Evolutionary conservation across 257 asterid genomes (phyloP).

Genomic region (Craterostigma plantagineum): DNA sequence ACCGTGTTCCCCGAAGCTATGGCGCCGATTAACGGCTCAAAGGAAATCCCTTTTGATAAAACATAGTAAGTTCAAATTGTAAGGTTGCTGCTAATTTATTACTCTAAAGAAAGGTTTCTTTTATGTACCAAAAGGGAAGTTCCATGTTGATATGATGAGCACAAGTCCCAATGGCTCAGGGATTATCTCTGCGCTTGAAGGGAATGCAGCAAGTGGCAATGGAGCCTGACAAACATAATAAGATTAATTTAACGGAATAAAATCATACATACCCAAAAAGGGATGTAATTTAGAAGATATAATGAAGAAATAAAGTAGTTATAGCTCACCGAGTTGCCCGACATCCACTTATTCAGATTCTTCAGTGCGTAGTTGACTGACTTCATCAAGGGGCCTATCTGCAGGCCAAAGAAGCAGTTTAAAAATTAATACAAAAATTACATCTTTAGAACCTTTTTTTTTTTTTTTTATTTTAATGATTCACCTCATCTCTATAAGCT

Average conservation of each 20-base stretch:
- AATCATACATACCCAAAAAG: too few relatives aligned
- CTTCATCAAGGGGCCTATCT: slow-evolving; percentile 58
- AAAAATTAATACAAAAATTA: not conserved
- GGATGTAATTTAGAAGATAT: not conserved
- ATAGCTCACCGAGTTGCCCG: slow-evolving; percentile 37
- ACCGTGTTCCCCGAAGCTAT: slow-evolving; percentile 63
- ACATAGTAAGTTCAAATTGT: too few relatives aligned
- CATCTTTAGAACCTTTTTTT: too few relatives aligned
- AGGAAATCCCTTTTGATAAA: slow-evolving; percentile 64
- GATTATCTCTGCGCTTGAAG: slow-evolving; percentile 39
- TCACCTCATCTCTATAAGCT: slow-evolving; percentile 69
- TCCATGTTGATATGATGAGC: slow-evolving; percentile 72
- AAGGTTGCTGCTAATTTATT: not conserved
- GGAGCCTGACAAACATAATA: slow-evolving; percentile 24
- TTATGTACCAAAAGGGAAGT: slow-evolving; percentile 52
- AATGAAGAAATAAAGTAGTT: not conserved
- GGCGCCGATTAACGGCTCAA: slow-evolving; percentile 76
- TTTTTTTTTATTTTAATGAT: too few relatives aligned
- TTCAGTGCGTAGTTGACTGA: slow-evolving; percentile 32
- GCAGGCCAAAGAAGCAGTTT: not conserved
- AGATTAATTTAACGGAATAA: too few relatives aligned
- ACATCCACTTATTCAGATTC: slow-evolving; percentile 52
- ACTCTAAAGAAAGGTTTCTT: not conserved
- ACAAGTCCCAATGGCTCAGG: slow-evolving; percentile 87
- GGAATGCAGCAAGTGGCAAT: slow-evolving; percentile 65